These are phyloP conservation scores for Scutellaria galericulata DNA, from an alignment of 257 asterid genomes.

Conservation along the genomic window DNA sequence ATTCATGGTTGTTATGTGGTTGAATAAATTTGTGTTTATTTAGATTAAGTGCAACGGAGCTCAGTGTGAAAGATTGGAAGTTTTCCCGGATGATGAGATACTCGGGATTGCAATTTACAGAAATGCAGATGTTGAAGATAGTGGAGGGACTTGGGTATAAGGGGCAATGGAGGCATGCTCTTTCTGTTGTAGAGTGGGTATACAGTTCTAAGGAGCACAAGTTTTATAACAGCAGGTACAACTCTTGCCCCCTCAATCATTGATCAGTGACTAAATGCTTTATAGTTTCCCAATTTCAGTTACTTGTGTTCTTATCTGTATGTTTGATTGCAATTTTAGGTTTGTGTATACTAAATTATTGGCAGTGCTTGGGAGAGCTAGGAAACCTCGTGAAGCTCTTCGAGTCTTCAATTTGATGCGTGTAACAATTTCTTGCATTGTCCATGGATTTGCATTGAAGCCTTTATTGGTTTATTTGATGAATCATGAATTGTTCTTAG, in stretches of 20 bases:
- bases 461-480: conserved; percentile 26
- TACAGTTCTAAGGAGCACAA: conserved; percentile 73
- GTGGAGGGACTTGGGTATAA: conserved; percentile 79
- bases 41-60: conserved; percentile 69
- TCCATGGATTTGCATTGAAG: conserved; percentile 20
- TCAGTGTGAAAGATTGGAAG: conserved; percentile 77
- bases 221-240: conserved; percentile 75
- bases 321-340: conserved; percentile 55
- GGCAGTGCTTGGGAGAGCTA: conserved; percentile 79
- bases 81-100: conserved; percentile 75
- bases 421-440: conserved; percentile 50
- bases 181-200: conserved; percentile 85
- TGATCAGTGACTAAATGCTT: conserved; percentile 8
- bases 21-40: conserved; percentile 30
- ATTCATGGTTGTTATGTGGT: neutral
- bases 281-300: neutral
- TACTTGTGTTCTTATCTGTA: conserved; percentile 17
- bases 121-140: conserved; percentile 81
- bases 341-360: conserved; percentile 86
- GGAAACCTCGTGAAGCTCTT: conserved; percentile 81
- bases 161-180: conserved; percentile 83
- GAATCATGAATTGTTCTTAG: conserved; percentile 46
- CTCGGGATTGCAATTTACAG: conserved; percentile 84
- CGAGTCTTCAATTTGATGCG: conserved; percentile 80
- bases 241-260: conserved; percentile 11